Evolutionary conservation across 768 basidiomycete genomes (phyloP).

Genomic region (Tulasnella sp.): DNA sequence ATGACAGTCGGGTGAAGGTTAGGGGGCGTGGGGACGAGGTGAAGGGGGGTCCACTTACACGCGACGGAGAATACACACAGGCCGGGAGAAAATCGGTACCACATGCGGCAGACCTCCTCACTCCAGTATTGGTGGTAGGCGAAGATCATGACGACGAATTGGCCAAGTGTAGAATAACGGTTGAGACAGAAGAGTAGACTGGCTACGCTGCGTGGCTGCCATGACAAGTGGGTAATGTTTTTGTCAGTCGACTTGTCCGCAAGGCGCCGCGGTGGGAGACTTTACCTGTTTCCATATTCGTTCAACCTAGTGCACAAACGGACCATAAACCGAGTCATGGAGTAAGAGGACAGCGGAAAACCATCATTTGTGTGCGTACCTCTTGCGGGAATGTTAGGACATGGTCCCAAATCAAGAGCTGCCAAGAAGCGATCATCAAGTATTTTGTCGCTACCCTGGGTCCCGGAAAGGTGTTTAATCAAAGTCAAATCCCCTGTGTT

Average conservation of each 20-base stretch:
- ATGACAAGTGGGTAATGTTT: too few species aligned
- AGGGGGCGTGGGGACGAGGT: neutral
- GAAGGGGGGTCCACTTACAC: neutral
- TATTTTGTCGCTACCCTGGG: slow-evolving; percentile 3
- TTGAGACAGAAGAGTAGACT: slow-evolving; percentile 1
- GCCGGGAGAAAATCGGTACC: slow-evolving; percentile 1
- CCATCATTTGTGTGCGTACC: too few species aligned
- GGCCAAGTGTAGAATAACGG: neutral
- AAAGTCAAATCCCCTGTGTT: neutral
- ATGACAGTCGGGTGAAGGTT: neutral
- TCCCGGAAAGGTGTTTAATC: neutral
- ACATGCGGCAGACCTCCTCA: neutral
- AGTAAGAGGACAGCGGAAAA: too few species aligned
- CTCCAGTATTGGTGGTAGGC: neutral
- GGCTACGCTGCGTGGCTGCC: neutral
- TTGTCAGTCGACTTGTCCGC: too few species aligned
- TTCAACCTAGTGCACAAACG: too few species aligned
- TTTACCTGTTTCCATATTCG: slow-evolving; percentile 5
- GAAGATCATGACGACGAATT: neutral
- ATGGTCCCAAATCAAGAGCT: neutral
- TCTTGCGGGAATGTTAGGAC: neutral
- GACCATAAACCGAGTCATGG: too few species aligned
- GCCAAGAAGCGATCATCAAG: neutral
- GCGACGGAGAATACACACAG: neutral
- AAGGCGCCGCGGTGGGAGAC: neutral